A percentile compares a stretch with the other conserved stretches of the same genome.
phyloP scores from a whole-genome alignment of 805 yeast genomes.

The Cyberlindnera lachancei region DNA sequence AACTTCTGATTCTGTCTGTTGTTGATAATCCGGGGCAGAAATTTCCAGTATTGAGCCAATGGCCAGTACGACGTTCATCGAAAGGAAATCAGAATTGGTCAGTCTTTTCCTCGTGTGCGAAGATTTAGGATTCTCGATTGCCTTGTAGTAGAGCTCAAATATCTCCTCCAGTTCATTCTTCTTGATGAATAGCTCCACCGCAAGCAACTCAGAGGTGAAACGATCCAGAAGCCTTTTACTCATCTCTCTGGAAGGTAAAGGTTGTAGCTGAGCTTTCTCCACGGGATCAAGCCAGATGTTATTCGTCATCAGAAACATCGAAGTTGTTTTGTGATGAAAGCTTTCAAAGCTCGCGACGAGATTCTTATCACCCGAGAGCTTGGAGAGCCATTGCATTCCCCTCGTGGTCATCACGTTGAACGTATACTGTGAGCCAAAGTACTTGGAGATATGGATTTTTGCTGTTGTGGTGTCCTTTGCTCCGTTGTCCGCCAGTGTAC shows the following conservation, averaged over 20 bases:
- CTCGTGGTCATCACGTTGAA: conserved; percentile 33
- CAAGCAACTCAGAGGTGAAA: conserved; percentile 8
- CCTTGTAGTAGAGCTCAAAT: conserved; percentile 14
- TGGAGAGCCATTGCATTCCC: conserved; percentile 35
- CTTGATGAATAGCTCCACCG: conserved; percentile 7
- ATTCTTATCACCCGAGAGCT: conserved; percentile 13
- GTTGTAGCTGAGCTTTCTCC: conserved; percentile 17
- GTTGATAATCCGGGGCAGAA: not conserved
- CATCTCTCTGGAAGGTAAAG: conserved; percentile 26
- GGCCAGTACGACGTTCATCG: conserved; percentile 24
- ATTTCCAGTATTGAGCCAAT: conserved; percentile 13
- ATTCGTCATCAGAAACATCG: conserved; percentile 15
- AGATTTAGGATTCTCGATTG: conserved; percentile 3
- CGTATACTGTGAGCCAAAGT: conserved; percentile 19
- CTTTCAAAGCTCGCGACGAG: conserved; percentile 18
- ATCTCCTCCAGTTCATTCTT: conserved; percentile 13
- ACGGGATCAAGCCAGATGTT: conserved; percentile 30
- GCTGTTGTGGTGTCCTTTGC: conserved; percentile 3
- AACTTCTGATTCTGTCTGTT: not conserved
- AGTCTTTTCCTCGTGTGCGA: conserved; percentile 3
- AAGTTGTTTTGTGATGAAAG: conserved; percentile 15
- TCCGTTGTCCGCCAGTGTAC: no score
- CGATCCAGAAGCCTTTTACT: conserved; percentile 12
- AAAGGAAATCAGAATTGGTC: conserved; percentile 26
- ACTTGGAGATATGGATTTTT: conserved; percentile 4